Evolutionary conservation across 2,329 filamentous ascomycete species (phyloP).

Genomic region (Verticillium albo-atrum): DNA sequence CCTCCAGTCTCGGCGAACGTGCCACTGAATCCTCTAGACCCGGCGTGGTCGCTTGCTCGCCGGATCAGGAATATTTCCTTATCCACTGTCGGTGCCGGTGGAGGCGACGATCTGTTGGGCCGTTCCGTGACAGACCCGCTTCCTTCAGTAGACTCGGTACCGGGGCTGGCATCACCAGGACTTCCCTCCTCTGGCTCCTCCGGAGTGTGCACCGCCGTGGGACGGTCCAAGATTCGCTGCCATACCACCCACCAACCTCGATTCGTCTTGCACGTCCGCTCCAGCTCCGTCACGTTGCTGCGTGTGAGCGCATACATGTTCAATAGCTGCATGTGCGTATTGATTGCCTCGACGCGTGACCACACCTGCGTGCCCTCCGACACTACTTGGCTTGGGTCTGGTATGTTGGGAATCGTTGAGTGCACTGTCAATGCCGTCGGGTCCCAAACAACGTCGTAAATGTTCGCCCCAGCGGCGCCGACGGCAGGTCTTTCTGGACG

Average conservation of each 20-base stretch:
- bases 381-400: conserved; percentile 27
- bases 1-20: conserved; percentile 30
- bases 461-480: conserved; percentile 31
- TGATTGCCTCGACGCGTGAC: conserved; percentile 60
- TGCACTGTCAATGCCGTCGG: conserved; percentile 50
- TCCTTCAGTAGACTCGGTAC: background rate
- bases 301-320: conserved; percentile 48
- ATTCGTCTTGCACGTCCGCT: conserved; percentile 61
- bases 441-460: conserved; percentile 63
- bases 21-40: conserved; percentile 28
- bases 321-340: conserved; percentile 60
- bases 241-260: conserved; percentile 69
- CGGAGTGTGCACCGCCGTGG: conserved; percentile 9
- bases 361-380: conserved; percentile 29
- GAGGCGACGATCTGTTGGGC: background rate
- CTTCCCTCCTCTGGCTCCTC: conserved; percentile 2
- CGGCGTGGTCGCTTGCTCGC: conserved; percentile 51
- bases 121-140: background rate
- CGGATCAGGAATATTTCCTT: conserved; percentile 62
- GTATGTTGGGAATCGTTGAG: conserved; percentile 64
- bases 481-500: conserved; percentile 45
- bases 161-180: background rate
- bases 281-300: conserved; percentile 39
- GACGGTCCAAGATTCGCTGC: conserved; percentile 48
- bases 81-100: conserved; percentile 17